Evolutionary conservation across 495 filamentous ascomycete genomes (phyloP).

Genomic region (Tetracladium setigerum): DNA sequence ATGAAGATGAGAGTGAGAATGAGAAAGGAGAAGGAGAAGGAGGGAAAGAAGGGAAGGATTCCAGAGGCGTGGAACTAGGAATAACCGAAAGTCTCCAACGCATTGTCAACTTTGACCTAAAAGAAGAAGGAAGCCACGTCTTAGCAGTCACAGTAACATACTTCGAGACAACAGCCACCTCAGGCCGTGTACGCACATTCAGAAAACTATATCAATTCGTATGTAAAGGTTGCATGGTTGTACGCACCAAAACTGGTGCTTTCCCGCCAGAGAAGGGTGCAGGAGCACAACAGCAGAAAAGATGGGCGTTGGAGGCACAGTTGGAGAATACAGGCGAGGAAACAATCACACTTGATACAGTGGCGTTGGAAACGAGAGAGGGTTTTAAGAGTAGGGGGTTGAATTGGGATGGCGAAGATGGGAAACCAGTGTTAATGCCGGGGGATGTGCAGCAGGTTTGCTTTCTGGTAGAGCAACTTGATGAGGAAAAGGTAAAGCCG

Average conservation of each 20-base stretch:
- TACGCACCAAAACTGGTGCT: slow-evolving; percentile 76
- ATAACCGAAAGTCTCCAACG: slow-evolving; percentile 70
- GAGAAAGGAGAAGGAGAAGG: not conserved
- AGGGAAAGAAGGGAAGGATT: not conserved
- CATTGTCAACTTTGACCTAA: slow-evolving; percentile 78
- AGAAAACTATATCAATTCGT: slow-evolving; percentile 96
- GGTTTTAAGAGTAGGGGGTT: slow-evolving; percentile 38
- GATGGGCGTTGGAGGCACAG: slow-evolving; percentile 79
- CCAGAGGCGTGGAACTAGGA: slow-evolving; percentile 41
- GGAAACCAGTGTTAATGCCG: slow-evolving; percentile 64
- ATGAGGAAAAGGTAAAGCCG: slow-evolving; percentile 40
- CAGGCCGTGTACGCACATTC: slow-evolving; percentile 75
- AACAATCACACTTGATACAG: slow-evolving; percentile 51
- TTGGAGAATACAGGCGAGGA: slow-evolving; percentile 84
- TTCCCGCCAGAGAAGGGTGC: slow-evolving; percentile 27
- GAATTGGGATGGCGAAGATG: slow-evolving; percentile 38
- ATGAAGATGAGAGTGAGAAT: slow-evolving; percentile 12
- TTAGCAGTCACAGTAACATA: slow-evolving; percentile 94
- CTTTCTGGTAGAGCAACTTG: slow-evolving; percentile 69
- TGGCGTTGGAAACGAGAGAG: slow-evolving; percentile 39
- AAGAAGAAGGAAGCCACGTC: slow-evolving; percentile 90
- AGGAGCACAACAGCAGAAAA: slow-evolving; percentile 9
- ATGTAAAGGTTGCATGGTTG: slow-evolving; percentile 79
- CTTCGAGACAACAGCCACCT: slow-evolving; percentile 56
- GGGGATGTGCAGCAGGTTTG: slow-evolving; percentile 88